Percentiles rank a stretch among this genome's conserved stretches.
Conservation (phyloP, 305 asterid genomes). For the Euphrasia arctica region DNA sequence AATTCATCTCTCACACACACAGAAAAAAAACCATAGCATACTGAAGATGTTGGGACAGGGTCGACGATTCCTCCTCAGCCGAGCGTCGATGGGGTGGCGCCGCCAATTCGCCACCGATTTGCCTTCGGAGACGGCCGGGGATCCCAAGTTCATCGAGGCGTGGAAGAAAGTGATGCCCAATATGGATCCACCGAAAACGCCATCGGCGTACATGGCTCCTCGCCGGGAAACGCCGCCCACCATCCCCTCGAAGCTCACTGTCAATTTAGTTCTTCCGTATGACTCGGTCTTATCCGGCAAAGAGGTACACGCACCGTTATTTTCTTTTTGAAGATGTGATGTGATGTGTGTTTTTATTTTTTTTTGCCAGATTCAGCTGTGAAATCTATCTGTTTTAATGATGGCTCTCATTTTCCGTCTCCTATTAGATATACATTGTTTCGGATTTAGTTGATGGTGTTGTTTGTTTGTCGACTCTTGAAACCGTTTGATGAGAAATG, state of each 20-base stretch:
- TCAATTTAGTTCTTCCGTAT: constrained; percentile 84
- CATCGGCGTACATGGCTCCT: constrained; percentile 57
- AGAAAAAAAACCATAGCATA: background rate
- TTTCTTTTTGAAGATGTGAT: no score
- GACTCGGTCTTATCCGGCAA: constrained; percentile 50
- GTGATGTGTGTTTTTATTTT: no score
- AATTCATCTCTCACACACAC: constrained; percentile 5
- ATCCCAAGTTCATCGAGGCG: constrained; percentile 49
- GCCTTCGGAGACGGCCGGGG: constrained; percentile 45
- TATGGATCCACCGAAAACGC: constrained; percentile 75
- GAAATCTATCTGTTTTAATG: constrained; percentile 9
- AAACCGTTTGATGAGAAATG: constrained; percentile 5
- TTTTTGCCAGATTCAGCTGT: constrained; percentile 3
- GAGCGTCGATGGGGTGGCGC: constrained; percentile 53
- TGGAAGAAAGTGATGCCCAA: constrained; percentile 65
- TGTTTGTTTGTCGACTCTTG: background rate
- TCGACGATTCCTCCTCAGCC: constrained; percentile 38
- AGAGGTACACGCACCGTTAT: constrained; percentile 43
- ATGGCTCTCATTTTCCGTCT: background rate
- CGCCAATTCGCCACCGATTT: constrained; percentile 67
- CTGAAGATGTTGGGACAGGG: constrained; percentile 57
- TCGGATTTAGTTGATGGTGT: constrained; percentile 2
- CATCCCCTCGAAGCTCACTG: constrained; percentile 82
- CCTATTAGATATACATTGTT: background rate
- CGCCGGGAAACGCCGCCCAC: constrained; percentile 69